Base-by-base conservation (phyloP, 257 asterid genomes). In the Catharanthus roseus region DNA sequence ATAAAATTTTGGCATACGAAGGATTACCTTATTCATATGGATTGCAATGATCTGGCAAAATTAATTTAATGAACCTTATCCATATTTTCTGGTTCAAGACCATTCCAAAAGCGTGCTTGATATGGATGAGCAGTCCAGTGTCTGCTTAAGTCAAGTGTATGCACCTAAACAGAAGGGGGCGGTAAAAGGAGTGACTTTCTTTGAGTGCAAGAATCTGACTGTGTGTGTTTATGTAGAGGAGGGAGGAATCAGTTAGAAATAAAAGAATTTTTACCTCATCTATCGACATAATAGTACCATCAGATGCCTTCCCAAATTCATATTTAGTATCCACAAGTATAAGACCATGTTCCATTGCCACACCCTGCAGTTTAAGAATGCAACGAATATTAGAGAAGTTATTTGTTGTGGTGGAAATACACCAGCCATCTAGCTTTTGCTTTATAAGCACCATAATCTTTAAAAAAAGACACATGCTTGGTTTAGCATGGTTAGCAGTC, bases 101-200 rank as follows among this genome's bases (percentile, higher is more conserved):
- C 86, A 62, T 83, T 84, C 75, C 72, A 86, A 74, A 95, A 84
- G 73, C 87, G 90, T 50, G 85, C 90, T 63, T 79, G 83, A 34
- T 89, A 91, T 31, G 97, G 84, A 77, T 81, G 77, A 69, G 90
- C 89, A 13, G 89, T 83, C 99, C 99, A 95, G 65, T 91, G 91
- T 78, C 99, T 85, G 85, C 99, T 95, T 2, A 97, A 91, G 84
- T 95, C 99, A 21, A 96, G 99, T 24, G 97, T 91, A 71, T 95
- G 99, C 72, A 95, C 93, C 99, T 93, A 78, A 71, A 61, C 23
- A 63, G 42, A 75, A 36, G 42, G 47, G 45, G 4, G 44, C 6
- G 13, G 8, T 38, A 38, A 38, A 38, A 38, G 3, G 42, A 38
- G 42, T 38, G 16, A n/a, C 18, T 54, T 24, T 10, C 21, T 42